phyloP scores from a whole-genome alignment of 1,284 basidiomycete species.

The Phlebopus sp. region DNA sequence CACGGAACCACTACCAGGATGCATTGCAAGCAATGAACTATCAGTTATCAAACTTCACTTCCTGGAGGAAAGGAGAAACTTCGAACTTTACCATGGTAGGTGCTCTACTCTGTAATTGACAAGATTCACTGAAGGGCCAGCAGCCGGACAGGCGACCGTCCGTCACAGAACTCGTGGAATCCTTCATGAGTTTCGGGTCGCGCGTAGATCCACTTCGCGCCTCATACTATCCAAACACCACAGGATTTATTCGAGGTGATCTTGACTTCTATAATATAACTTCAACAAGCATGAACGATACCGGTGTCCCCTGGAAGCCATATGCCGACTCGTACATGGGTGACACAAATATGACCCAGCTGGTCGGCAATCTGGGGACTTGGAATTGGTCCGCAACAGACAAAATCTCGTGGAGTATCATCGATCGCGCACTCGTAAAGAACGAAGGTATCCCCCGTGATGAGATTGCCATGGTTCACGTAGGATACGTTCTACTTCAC shows the following conservation, averaged over 20 bases:
- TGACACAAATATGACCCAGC: slow-evolving; percentile 49
- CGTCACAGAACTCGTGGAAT: slow-evolving; percentile 47
- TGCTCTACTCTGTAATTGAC: slow-evolving; percentile 8
- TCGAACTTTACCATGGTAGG: slow-evolving; percentile 68
- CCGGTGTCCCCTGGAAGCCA: slow-evolving; percentile 45
- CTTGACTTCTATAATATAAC: slow-evolving; percentile 64
- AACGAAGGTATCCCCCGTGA: slow-evolving; percentile 35
- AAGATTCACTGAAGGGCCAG: slow-evolving; percentile 5
- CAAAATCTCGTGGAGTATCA: slow-evolving; percentile 61
- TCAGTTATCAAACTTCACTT: slow-evolving; percentile 66
- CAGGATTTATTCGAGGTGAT: slow-evolving; percentile 70
- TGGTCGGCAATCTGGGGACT: slow-evolving; percentile 44
- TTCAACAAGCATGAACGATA: slow-evolving; percentile 36
- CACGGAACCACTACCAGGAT: slow-evolving; percentile 61
- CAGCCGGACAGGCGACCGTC: slow-evolving; percentile 52
- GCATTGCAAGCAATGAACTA: slow-evolving; percentile 53
- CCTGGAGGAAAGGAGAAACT: slow-evolving; percentile 68
- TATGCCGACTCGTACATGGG: slow-evolving; percentile 48
- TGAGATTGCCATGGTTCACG: slow-evolving; percentile 59
- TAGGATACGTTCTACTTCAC: slow-evolving; percentile 34
- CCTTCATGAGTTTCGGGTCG: slow-evolving; percentile 46
- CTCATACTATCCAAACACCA: slow-evolving; percentile 73
- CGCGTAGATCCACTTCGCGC: slow-evolving; percentile 42
- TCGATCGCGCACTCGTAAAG: slow-evolving; percentile 47
- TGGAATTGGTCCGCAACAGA: slow-evolving; percentile 71